These are phyloP conservation scores for Kokia cookei DNA, from an alignment of 441 rosid species.

Conservation along the genomic window DNA sequence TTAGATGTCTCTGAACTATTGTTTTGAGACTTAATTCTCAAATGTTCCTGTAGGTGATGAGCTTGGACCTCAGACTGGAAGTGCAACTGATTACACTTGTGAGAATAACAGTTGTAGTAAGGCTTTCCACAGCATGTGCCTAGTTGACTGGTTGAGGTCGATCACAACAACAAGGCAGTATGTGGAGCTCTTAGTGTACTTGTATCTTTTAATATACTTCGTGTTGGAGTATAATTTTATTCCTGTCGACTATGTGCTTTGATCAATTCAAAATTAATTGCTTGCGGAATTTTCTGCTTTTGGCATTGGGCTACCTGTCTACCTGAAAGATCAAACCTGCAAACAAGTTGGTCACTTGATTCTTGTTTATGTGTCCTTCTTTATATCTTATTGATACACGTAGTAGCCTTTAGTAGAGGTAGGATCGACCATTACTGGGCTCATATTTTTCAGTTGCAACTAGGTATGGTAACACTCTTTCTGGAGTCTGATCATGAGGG, in stretches of 20 bases:
- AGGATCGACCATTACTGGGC: neutral
- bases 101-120: conserved; percentile 60
- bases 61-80: conserved; percentile 53
- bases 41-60: conserved; percentile 44
- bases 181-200: conserved; percentile 20
- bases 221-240: neutral
- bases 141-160: conserved; percentile 78
- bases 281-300: neutral
- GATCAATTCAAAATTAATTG: neutral
- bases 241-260: neutral
- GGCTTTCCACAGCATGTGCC: conserved; percentile 52
- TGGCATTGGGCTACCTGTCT: neutral
- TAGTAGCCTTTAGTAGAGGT: neutral
- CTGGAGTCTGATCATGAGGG: neutral
- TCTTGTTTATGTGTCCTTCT: neutral
- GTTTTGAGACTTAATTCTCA: conserved; percentile 8
- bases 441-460: neutral
- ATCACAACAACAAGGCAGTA: conserved; percentile 81
- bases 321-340: conserved; percentile 2
- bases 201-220: neutral
- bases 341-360: conserved; percentile 4
- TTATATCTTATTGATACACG: neutral
- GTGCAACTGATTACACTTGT: conserved; percentile 49
- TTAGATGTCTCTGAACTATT: neutral
- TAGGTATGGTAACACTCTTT: neutral